Evolutionary conservation across 2,329 filamentous ascomycete species (phyloP).

Genomic region (Myriosclerotinia curreyana): DNA sequence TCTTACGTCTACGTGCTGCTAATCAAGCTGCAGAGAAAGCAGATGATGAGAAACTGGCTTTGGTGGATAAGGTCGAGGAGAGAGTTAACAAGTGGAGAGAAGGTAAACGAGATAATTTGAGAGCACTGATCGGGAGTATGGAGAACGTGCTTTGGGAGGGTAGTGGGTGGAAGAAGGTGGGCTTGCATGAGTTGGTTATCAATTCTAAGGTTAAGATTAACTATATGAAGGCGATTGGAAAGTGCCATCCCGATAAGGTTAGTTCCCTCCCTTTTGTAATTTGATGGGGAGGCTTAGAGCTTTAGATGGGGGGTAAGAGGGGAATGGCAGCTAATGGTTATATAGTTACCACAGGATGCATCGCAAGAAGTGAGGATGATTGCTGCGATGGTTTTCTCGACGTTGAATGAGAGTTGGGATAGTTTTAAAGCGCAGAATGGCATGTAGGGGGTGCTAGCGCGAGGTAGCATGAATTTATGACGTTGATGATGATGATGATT

Average conservation of each 20-base stretch:
- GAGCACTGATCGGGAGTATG: constrained; percentile 80
- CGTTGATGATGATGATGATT: not conserved
- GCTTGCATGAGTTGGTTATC: constrained; percentile 88
- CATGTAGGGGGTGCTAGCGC: constrained; percentile 42
- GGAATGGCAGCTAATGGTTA: constrained; percentile 14
- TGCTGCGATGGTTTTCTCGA: constrained; percentile 63
- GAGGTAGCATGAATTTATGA: not conserved
- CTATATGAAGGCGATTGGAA: constrained; percentile 99
- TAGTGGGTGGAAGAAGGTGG: constrained; percentile 95
- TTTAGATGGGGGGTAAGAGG: not conserved
- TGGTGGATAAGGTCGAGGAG: constrained; percentile 82
- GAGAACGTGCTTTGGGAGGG: constrained; percentile 89
- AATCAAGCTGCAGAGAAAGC: constrained; percentile 82
- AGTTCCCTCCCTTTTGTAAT: constrained; percentile 38
- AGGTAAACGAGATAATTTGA: constrained; percentile 88
- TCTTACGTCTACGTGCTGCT: constrained; percentile 75
- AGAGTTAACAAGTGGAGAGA: constrained; percentile 78
- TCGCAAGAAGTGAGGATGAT: constrained; percentile 64
- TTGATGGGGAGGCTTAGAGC: not conserved
- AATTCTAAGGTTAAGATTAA: constrained; percentile 93
- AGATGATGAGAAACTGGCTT: constrained; percentile 89
- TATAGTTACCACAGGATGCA: constrained; percentile 61
- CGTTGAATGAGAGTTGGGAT: constrained; percentile 70
- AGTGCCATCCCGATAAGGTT: constrained; percentile 99
- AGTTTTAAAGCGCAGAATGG: constrained; percentile 69